These are phyloP conservation scores for Epichloe sibirici DNA, from an alignment of 2,329 filamentous ascomycete genomes.

Conservation along the genomic window DNA sequence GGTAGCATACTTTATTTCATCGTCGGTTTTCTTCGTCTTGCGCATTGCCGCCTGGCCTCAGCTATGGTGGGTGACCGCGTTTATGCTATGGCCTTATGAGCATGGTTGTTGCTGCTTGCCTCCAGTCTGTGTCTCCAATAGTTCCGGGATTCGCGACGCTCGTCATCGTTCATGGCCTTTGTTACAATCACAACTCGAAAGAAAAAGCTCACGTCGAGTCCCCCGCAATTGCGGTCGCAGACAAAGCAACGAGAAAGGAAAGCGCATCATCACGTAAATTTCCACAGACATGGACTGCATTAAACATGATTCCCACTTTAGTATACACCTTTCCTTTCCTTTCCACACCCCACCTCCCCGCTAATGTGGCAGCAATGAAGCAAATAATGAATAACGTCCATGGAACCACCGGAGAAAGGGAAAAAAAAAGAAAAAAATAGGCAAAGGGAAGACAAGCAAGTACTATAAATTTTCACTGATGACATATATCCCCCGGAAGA, in stretches of 20 bases:
- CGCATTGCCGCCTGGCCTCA: too few species aligned
- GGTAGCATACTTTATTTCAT: too few species aligned
- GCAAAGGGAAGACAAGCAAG: constrained; percentile 15
- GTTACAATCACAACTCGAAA: too few species aligned
- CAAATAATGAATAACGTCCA: background rate
- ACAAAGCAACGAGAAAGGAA: background rate
- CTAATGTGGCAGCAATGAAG: constrained; percentile 1
- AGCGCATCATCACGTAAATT: background rate
- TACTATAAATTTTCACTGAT: constrained; percentile 25
- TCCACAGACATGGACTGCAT: background rate
- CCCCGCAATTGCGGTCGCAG: too few species aligned
- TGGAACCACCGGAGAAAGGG: background rate
- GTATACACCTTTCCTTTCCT: background rate
- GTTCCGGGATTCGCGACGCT: too few species aligned
- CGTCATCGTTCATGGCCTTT: too few species aligned
- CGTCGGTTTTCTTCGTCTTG: too few species aligned
- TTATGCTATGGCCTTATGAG: too few species aligned
- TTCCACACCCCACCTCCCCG: background rate
- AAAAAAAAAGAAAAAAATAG: background rate
- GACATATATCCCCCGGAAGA: constrained; percentile 24
- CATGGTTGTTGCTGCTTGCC: too few species aligned
- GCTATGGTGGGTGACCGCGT: too few species aligned
- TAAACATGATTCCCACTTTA: constrained; percentile 2
- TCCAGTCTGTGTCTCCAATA: too few species aligned
- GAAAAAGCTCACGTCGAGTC: too few species aligned